phyloP scores from a whole-genome alignment of 2,329 filamentous ascomycete species.

The Talaromyces sp. region DNA sequence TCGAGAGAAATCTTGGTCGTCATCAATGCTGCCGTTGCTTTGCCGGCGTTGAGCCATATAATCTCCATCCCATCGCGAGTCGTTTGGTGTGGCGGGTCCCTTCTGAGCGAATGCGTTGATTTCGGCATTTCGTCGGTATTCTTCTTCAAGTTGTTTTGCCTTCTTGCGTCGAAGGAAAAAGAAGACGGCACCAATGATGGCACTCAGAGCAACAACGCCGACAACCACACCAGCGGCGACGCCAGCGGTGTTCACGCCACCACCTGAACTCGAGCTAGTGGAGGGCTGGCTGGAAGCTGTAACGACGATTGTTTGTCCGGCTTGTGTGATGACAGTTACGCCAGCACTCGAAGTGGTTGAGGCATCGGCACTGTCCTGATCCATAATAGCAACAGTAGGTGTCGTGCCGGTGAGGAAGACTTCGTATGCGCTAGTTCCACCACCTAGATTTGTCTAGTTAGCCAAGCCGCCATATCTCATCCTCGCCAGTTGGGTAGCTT shows the following conservation, averaged over 20 bases:
- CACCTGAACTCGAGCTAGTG: constrained; percentile 16
- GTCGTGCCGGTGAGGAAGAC: constrained; percentile 48
- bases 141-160: constrained; percentile 73
- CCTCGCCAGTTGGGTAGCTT: constrained; percentile 26
- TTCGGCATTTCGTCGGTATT: constrained; percentile 74
- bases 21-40: constrained; percentile 93
- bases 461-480: constrained; percentile 12
- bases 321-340: constrained; percentile 24
- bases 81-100: constrained; percentile 56
- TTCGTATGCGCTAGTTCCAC: constrained; percentile 48
- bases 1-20: constrained; percentile 94
- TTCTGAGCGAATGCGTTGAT: constrained; percentile 65
- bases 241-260: constrained; percentile 65
- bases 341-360: constrained; percentile 22
- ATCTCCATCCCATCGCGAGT: constrained; percentile 77
- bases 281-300: constrained; percentile 20
- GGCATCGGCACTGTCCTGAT: constrained; percentile 12
- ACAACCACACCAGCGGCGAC: constrained; percentile 86
- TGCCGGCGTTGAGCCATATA: constrained; percentile 75
- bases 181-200: constrained; percentile 61
- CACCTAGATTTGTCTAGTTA: constrained; percentile 41
- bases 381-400: constrained; percentile 26
- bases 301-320: constrained; percentile 27
- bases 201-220: constrained; percentile 65
- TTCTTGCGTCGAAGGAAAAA: constrained; percentile 71